Evolutionary conservation across 2,329 filamentous ascomycete genomes (phyloP), one percentile per base, ranked within the genome.

Genomic region (Cladosporium velox): DNA sequence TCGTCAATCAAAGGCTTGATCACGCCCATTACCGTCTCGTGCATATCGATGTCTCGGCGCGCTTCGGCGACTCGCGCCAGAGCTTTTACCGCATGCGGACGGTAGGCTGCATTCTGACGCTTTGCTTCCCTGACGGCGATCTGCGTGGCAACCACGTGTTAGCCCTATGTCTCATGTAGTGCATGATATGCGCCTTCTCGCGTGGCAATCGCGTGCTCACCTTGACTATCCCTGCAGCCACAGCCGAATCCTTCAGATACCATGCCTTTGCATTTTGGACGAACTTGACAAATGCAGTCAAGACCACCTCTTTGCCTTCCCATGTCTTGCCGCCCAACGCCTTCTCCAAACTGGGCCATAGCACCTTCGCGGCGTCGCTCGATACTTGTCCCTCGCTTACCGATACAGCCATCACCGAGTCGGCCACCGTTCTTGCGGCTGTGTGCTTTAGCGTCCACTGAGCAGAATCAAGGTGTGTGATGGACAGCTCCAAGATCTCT

Each of bases 381-480:
- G 85, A 87, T 63, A 92, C 87, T 52, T 87, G 84, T 0, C 85
- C 86, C 5, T 84, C 78, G 62, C 75, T 76, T 69, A 70, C 69
- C 28, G 76, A 73, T 30, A 93, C 85, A 1, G 90, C 88, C 24
- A 83, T 83, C 14, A 92, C 85, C 65, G 90, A 87, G 55, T 91
- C 90, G 0, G 92, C 92, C 11, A 94, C 86, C 0, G 93, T 87
- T 66, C 95, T 87, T 8, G 93, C 92, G 10, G 91, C 91, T 0
- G 92, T 91, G 72, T 98, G 94, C 77, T 96, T 95, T 65, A 98
- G 86, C 2, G 89, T 88, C 95, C 95, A 99, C 72, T 92, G 91
- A 1, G 91, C 86, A 1, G 91, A 93, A 38, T 91, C 89, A 8
- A 98, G 82, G 63, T 92, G 86, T 41, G 84, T 82, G 41, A 87